These are phyloP conservation scores for Lasiosphaeria ovina DNA, from an alignment of 495 filamentous ascomycete genomes.

Conservation along the genomic window DNA sequence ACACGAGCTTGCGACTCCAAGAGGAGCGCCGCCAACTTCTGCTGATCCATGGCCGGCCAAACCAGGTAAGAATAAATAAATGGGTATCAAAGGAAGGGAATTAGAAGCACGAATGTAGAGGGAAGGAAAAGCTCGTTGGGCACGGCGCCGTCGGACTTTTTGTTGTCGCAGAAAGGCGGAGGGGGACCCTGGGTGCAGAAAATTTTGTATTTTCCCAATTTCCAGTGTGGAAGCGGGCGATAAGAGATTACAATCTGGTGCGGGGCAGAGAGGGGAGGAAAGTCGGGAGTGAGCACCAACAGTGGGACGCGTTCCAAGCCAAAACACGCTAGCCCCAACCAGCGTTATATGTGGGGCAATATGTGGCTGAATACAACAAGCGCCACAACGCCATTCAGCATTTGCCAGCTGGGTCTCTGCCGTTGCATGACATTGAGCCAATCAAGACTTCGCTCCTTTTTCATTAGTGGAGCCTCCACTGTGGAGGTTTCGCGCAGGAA, in stretches of 20 bases:
- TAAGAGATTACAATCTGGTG: conserved; percentile 24
- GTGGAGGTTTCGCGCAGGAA: no score
- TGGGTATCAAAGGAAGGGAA: conserved; percentile 31
- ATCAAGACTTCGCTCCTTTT: no score
- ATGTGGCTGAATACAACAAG: no score
- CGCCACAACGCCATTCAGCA: no score
- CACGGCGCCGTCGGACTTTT: conserved; percentile 11
- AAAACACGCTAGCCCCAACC: no score
- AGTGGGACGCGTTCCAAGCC: no score
- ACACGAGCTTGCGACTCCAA: conserved; percentile 72
- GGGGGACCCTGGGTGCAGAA: conserved; percentile 19
- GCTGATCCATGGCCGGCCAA: conserved; percentile 62
- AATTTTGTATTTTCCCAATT: conserved; percentile 27
- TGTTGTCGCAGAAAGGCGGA: conserved; percentile 15
- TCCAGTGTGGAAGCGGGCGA: conserved; percentile 27
- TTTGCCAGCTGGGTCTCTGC: no score
- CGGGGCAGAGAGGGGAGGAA: conserved; percentile 17
- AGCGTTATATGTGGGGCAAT: no score
- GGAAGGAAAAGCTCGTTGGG: conserved; percentile 13
- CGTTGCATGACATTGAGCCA: no score
- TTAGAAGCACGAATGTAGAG: conserved; percentile 11
- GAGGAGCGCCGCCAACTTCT: conserved; percentile 70
- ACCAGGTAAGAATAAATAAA: conserved; percentile 13
- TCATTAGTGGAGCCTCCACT: no score
- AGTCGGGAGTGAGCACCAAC: no score